Conservation (phyloP, 352 stramenopile genomes). For the Globisporangium alternatum region DNA sequence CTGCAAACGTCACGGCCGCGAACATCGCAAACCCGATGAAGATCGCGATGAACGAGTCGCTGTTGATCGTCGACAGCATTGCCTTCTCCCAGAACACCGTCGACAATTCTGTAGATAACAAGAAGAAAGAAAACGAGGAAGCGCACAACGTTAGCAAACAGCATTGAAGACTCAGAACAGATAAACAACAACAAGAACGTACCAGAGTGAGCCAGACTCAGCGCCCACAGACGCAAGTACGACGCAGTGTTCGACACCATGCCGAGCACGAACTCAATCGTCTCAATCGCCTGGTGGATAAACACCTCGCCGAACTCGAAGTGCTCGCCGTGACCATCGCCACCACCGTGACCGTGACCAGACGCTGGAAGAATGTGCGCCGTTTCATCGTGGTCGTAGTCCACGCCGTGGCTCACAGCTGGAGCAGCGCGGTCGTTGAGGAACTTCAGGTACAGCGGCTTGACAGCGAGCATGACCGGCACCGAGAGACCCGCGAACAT, state of each 20-base stretch:
- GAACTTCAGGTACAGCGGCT: conserved; percentile 91
- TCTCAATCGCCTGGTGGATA: conserved; percentile 99
- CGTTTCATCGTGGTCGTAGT: conserved; percentile 76
- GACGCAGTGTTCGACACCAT: conserved; percentile 99
- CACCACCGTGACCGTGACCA: conserved; percentile 35
- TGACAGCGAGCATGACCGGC: conserved; percentile 94
- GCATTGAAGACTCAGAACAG: neutral
- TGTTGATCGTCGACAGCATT: conserved; percentile 97
- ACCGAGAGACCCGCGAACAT: conserved; percentile 94
- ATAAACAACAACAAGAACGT: conserved; percentile 9
- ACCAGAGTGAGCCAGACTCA: conserved; percentile 97
- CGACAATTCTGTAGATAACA: conserved; percentile 49
- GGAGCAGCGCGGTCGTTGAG: conserved; percentile 59
- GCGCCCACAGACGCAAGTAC: conserved; percentile 99
- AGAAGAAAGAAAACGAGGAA: conserved; percentile 33
- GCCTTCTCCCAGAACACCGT: conserved; percentile 98
- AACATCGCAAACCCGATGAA: conserved; percentile 95
- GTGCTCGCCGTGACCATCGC: conserved; percentile 61
- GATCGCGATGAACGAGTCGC: conserved; percentile 95
- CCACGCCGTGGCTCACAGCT: conserved; percentile 65
- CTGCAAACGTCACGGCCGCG: conserved; percentile 94
- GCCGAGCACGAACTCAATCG: conserved; percentile 99
- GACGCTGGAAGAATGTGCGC: conserved; percentile 47
- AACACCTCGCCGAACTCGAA: conserved; percentile 97
- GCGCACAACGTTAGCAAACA: neutral